Conservation (phyloP, 345 rosid species). For the thale cress (Arabidopsis thaliana) region DNA sequence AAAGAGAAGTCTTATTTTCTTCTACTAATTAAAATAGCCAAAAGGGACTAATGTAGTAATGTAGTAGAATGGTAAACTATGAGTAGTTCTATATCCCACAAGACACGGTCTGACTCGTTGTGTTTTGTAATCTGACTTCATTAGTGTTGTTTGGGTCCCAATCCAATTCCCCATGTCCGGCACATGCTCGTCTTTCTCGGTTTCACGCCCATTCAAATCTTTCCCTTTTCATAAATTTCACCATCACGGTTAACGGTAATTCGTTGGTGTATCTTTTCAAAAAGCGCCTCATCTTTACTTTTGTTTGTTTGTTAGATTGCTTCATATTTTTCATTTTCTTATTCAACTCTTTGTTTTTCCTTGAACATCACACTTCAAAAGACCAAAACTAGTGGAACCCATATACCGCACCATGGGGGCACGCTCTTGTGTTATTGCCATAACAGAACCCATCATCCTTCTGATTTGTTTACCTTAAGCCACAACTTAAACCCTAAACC, state of each 20-base stretch:
- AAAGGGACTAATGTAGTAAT: background rate
- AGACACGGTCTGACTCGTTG: constrained; percentile 22
- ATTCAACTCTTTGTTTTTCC: background rate
- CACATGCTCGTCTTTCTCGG: constrained; percentile 22
- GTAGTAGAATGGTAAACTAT: background rate
- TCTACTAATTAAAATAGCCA: background rate
- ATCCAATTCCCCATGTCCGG: constrained; percentile 17
- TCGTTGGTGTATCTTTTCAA: background rate
- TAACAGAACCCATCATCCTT: background rate
- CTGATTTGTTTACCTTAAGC: background rate
- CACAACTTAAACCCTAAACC: constrained; percentile 1
- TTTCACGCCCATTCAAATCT: constrained; percentile 9
- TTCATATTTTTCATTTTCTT: background rate
- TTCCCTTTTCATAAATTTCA: background rate
- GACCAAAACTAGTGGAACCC: constrained; percentile 5
- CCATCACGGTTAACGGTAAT: constrained; percentile 8
- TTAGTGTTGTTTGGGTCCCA: constrained; percentile 28
- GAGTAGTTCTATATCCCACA: constrained; percentile 1
- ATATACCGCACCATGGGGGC: background rate
- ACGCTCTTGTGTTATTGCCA: background rate
- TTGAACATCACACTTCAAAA: constrained; percentile 4
- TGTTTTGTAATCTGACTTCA: background rate
- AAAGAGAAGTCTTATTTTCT: background rate
- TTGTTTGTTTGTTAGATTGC: background rate
- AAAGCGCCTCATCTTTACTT: background rate